Conservation (phyloP, 2,329 filamentous ascomycete species). For the Fusarium sp. region DNA sequence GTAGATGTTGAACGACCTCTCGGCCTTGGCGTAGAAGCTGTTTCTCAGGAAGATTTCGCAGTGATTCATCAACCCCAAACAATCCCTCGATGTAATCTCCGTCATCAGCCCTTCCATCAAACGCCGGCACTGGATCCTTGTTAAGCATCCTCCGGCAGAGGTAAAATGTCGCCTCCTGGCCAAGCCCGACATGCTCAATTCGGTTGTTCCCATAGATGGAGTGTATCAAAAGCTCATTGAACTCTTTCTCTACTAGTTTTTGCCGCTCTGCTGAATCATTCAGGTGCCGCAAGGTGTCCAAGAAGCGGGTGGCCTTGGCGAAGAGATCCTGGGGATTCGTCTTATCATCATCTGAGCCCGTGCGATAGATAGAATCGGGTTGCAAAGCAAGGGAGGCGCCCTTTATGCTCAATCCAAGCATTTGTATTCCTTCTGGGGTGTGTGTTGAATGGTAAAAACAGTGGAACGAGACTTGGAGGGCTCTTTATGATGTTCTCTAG, state of each 20-base stretch:
- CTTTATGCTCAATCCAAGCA: too few relatives aligned
- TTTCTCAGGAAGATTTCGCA: neutral
- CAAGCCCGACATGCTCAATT: conserved; percentile 38
- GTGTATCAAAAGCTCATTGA: neutral
- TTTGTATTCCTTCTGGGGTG: neutral
- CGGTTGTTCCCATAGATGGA: conserved; percentile 42
- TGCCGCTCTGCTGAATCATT: neutral
- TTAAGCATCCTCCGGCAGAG: conserved; percentile 28
- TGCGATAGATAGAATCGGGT: neutral
- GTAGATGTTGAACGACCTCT: conserved; percentile 39
- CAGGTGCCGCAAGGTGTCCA: neutral
- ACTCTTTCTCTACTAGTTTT: rapidly evolving
- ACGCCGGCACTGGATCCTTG: conserved; percentile 5
- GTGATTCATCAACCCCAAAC: neutral
- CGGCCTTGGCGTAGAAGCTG: conserved; percentile 19
- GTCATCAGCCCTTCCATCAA: conserved; percentile 10
- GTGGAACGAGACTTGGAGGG: neutral
- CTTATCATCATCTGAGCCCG: neutral
- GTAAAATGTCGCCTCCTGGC: conserved; percentile 22
- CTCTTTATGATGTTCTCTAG: neutral
- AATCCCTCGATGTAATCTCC: conserved; percentile 10
- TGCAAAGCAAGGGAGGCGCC: neutral
- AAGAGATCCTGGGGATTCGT: neutral
- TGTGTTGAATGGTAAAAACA: neutral
- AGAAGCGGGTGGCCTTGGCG: neutral